Evolutionary conservation across 2,329 filamentous ascomycete species (phyloP).

Genomic region (Exophiala sp.): DNA sequence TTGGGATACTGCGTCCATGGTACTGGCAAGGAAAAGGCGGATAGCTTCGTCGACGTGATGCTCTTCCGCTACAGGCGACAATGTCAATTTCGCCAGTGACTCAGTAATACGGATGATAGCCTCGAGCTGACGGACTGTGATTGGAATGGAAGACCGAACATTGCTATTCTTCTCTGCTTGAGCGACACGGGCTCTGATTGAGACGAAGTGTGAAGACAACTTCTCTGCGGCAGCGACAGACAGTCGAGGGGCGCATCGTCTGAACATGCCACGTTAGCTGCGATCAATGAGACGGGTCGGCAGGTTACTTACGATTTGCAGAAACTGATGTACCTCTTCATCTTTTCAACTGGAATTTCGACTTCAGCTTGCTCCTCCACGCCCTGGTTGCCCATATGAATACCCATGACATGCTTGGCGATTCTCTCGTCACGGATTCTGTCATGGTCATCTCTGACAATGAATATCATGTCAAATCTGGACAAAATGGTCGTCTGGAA

Average conservation of each 20-base stretch:
- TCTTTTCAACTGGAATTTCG: constrained; percentile 91
- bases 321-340: constrained; percentile 96
- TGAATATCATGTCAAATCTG: constrained; percentile 99
- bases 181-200: constrained; percentile 90
- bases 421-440: constrained; percentile 86
- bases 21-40: constrained; percentile 89
- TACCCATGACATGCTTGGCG: constrained; percentile 93
- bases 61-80: constrained; percentile 83
- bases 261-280: constrained; percentile 35
- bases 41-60: constrained; percentile 96
- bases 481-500: constrained; percentile 98
- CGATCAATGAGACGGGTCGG: not conserved
- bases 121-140: constrained; percentile 94
- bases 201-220: constrained; percentile 94
- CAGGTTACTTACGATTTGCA: constrained; percentile 75
- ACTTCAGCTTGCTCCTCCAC: constrained; percentile 78
- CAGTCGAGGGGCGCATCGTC: constrained; percentile 86
- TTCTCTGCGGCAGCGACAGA: constrained; percentile 91
- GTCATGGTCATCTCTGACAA: constrained; percentile 92
- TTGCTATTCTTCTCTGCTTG: constrained; percentile 87
- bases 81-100: constrained; percentile 83
- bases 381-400: constrained; percentile 88
- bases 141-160: constrained; percentile 87
- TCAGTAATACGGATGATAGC: constrained; percentile 97
- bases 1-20: constrained; percentile 96